phyloP scores from a whole-genome alignment of 2,329 filamentous ascomycete genomes.

The Phialophora macrospora region DNA sequence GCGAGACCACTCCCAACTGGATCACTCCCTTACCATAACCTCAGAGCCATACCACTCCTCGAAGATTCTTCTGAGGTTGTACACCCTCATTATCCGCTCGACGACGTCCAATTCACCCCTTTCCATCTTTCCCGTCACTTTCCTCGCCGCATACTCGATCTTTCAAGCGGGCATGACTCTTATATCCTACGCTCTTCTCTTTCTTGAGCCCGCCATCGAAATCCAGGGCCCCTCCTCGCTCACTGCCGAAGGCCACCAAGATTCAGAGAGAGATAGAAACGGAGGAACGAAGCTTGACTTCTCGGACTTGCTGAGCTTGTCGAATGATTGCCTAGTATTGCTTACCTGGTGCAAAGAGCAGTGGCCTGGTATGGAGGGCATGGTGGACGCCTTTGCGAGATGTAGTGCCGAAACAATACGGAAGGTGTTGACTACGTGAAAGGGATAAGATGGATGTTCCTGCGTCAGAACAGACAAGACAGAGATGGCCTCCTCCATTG shows the following conservation, averaged over 20 bases:
- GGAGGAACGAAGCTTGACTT: not conserved
- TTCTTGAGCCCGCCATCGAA: slow-evolving; percentile 5
- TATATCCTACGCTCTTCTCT: slow-evolving; percentile 14
- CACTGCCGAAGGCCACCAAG: not conserved
- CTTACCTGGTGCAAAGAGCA: not conserved
- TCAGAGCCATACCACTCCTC: slow-evolving; percentile 16
- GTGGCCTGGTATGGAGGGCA: not conserved
- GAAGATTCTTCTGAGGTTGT: slow-evolving; percentile 6
- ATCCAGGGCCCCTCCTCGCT: slow-evolving; percentile 6
- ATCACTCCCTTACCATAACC: not conserved
- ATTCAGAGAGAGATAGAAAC: not conserved
- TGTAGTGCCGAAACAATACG: not conserved
- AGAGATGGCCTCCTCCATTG: not conserved
- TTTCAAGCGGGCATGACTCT: slow-evolving; percentile 17
- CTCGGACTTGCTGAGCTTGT: not conserved
- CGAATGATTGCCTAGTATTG: not conserved
- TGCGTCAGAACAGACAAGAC: not conserved
- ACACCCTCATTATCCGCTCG: slow-evolving; percentile 12
- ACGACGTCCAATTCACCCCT: slow-evolving; percentile 3
- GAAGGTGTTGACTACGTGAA: not conserved
- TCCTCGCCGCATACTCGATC: slow-evolving; percentile 15
- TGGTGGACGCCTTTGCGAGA: not conserved
- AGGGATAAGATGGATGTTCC: not conserved
- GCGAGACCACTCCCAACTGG: not conserved
- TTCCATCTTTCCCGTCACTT: slow-evolving; percentile 11